A percentile compares a stretch with the other conserved stretches of the same genome.
Conservation (phyloP, 352 stramenopile species). For the Pythium rhizo-oryzae region DNA sequence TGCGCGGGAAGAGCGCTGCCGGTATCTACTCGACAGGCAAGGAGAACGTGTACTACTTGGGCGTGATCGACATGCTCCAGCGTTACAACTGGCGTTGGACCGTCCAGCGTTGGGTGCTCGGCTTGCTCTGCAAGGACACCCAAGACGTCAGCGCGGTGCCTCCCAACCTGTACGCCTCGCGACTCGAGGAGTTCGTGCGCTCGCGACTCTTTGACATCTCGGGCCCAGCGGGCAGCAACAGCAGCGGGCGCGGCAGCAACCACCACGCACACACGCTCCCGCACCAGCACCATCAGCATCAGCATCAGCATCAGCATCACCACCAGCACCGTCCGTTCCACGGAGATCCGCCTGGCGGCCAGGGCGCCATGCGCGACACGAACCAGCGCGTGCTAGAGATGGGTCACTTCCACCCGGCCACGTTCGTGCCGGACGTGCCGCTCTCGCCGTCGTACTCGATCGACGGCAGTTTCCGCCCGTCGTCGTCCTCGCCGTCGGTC, state of each 20-base stretch:
- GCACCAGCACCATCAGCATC: conserved; percentile 11
- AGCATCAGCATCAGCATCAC: conserved; percentile 13
- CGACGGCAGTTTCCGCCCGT: conserved; percentile 40
- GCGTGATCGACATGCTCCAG: conserved; percentile 85
- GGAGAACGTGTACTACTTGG: conserved; percentile 75
- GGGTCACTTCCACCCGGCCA: conserved; percentile 29
- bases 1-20: conserved; percentile 25
- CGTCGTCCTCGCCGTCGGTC: conserved; percentile 50
- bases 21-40: conserved; percentile 54
- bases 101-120: conserved; percentile 76
- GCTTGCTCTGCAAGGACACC: conserved; percentile 80
- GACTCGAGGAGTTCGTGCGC: conserved; percentile 74
- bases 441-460: conserved; percentile 51
- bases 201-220: conserved; percentile 72
- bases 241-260: conserved; percentile 19
- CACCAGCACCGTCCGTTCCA: conserved; percentile 15
- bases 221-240: conserved; percentile 5
- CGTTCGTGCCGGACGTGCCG: conserved; percentile 46
- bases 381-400: conserved; percentile 23
- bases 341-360: neutral
- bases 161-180: conserved; percentile 65
- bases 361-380: neutral
- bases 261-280: conserved; percentile 15
- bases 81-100: conserved; percentile 89
- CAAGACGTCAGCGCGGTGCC: conserved; percentile 83